Conservation (phyloP, 2,329 filamentous ascomycete species). For the Knufia fluminis region DNA sequence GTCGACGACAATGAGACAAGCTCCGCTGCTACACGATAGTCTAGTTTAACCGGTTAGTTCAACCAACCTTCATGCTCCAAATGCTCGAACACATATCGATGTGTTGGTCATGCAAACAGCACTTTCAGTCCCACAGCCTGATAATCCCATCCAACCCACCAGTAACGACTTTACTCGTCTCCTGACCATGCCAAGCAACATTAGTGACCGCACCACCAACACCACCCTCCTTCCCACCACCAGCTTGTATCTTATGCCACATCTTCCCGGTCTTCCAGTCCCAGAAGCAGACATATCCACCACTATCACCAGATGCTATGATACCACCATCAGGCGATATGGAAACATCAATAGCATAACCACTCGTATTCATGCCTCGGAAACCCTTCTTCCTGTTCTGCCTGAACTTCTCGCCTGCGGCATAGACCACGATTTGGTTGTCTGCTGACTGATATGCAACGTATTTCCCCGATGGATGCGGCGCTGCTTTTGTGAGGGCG, state of each 20-base stretch:
- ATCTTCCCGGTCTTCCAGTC: slow-evolving; percentile 99
- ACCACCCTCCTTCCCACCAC: slow-evolving; percentile 36
- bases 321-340: slow-evolving; percentile 89
- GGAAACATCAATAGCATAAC: slow-evolving; percentile 81
- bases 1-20: too few relatives aligned
- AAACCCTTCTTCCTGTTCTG: slow-evolving; percentile 97
- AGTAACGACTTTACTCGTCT: slow-evolving; percentile 86
- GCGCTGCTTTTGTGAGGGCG: slow-evolving; percentile 74
- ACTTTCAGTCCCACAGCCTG: slow-evolving; percentile 77
- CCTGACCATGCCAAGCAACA: slow-evolving; percentile 93
- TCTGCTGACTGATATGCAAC: slow-evolving; percentile 88
- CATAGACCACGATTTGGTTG: slow-evolving; percentile 95
- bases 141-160: slow-evolving; percentile 83
- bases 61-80: too few relatives aligned
- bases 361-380: slow-evolving; percentile 89
- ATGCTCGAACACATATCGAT: too few relatives aligned
- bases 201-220: slow-evolving; percentile 68
- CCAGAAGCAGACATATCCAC: slow-evolving; percentile 84
- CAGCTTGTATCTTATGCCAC: slow-evolving; percentile 87
- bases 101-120: too few relatives aligned
- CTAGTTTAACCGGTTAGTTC: too few relatives aligned
- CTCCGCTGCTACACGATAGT: too few relatives aligned
- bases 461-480: slow-evolving; percentile 86
- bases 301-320: slow-evolving; percentile 76
- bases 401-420: slow-evolving; percentile 86